Evolutionary conservation across 164 flowering plant genomes (phyloP), one percentile per base, ranked within the genome.

Genomic region (Liquidambar formosana): DNA sequence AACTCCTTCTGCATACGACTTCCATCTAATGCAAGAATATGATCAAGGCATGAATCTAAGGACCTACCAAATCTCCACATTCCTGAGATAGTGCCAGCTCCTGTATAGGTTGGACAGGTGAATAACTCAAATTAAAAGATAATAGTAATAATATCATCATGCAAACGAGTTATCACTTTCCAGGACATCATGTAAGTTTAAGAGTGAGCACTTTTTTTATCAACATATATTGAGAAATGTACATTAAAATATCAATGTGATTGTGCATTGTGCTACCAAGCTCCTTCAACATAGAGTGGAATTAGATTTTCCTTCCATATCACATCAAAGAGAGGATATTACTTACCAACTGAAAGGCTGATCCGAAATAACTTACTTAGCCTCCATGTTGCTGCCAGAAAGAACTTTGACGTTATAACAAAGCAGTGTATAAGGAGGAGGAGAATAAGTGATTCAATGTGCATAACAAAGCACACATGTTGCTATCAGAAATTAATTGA

Each of bases 1-100:
- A 93, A 76, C 72, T 84, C 89, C 43, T 25, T 48, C 73, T 90
- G 96, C 83, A 90, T 73, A 54, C 83, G 81, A 72, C 73, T 88
- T 73, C 93, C 94, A 27, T 90, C 83, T 79, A 79, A 56, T 1
- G 80, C 71, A 78, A 93, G 88, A 70, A 90, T 83, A 61, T 69
- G 83, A 21, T 86, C 89, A 45, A 80, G 59, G 45, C 79, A 76
- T 61, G 90, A 79, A 71, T 81, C 73, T 0, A 88, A 63, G 52
- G 90, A 80, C 65, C 74, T 76, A 38, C 58, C 46, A 65, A 84
- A 71, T 62, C 66, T 75, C 90, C 86, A 83, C 28, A 82, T 10
- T 59, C 89, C 91, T 71, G 66, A 62, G 10, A 66, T 5, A 62
- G 64, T 56, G 68, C 77, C 90, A 84, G 82, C 85, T 65, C 90